These are phyloP conservation scores for Verbascum thapsus DNA, from an alignment of 257 asterid species.

Conservation along the genomic window DNA sequence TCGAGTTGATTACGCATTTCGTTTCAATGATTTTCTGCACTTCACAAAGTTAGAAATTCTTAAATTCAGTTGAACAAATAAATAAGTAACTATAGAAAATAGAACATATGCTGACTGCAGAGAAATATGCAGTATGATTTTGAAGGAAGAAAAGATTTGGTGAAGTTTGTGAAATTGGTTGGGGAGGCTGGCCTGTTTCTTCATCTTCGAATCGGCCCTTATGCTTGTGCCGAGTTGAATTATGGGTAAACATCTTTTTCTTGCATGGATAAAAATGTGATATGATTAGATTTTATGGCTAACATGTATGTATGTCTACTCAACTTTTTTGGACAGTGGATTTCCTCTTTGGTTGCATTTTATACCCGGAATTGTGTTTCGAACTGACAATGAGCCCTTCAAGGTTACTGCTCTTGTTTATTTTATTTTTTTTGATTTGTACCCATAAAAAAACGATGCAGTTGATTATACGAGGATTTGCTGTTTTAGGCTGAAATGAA, in stretches of 20 bases:
- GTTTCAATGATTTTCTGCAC: not conserved
- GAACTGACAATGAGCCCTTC: constrained; percentile 79
- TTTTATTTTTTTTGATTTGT: not conserved
- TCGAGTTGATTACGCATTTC: no score
- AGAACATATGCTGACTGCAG: constrained; percentile 23
- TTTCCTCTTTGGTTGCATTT: constrained; percentile 96
- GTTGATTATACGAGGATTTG: constrained; percentile 3
- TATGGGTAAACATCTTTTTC: constrained; percentile 42
- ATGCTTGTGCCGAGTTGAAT: constrained; percentile 73
- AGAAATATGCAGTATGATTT: constrained; percentile 52
- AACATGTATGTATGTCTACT: not conserved
- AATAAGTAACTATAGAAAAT: not conserved
- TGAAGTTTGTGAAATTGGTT: constrained; percentile 53
- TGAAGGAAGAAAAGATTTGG: constrained; percentile 65
- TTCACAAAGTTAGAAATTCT: not conserved
- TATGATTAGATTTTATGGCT: not conserved
- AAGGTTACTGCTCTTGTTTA: constrained; percentile 48
- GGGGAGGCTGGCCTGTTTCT: constrained; percentile 55
- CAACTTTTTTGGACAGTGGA: constrained; percentile 57
- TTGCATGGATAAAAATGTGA: not conserved
- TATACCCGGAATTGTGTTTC: constrained; percentile 72
- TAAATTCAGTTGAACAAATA: not conserved
- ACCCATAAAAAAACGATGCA: not conserved
- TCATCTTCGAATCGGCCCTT: constrained; percentile 64
- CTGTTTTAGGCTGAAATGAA: constrained; percentile 80